Conservation (phyloP, 1,284 basidiomycete genomes). For the Trichosporon coremiiforme region DNA sequence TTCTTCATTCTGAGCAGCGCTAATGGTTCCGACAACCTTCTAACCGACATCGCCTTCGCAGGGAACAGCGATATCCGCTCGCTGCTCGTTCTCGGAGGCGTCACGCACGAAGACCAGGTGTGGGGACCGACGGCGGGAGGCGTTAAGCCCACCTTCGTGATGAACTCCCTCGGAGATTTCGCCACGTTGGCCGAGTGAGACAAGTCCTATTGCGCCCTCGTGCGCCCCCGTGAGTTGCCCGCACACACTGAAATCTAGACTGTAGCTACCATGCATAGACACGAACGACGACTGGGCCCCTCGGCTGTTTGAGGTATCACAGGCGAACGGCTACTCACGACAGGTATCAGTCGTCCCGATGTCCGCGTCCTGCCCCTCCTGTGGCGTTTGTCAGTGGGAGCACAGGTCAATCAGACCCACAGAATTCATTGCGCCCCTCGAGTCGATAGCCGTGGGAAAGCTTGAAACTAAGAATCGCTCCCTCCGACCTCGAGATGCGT, state of each 20-base stretch:
- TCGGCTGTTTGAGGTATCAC: too few species aligned
- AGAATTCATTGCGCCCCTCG: too few species aligned
- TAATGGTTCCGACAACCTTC: constrained; percentile 69
- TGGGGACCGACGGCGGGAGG: constrained; percentile 68
- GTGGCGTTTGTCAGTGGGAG: too few species aligned
- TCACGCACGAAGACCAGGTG: constrained; percentile 71
- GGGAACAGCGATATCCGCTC: constrained; percentile 81
- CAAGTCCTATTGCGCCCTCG: not conserved
- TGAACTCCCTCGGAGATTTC: constrained; percentile 76
- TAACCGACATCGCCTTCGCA: constrained; percentile 87
- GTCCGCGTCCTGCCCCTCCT: too few species aligned
- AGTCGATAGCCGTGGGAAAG: too few species aligned
- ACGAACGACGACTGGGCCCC: not conserved
- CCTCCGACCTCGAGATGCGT: too few species aligned
- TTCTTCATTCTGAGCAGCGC: not conserved
- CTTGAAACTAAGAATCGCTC: too few species aligned
- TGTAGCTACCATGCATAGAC: constrained; percentile 4
- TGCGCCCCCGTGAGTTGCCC: not conserved
- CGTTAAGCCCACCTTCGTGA: constrained; percentile 79
- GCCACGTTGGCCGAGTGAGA: constrained; percentile 41
- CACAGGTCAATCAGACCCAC: too few species aligned
- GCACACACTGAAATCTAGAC: not conserved
- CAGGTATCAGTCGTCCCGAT: too few species aligned
- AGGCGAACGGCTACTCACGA: too few species aligned
- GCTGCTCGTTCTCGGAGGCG: constrained; percentile 92